Evolutionary conservation across 768 basidiomycete species (phyloP), one percentile per base, ranked within the genome.

Genomic region (Myochromella boudieri): DNA sequence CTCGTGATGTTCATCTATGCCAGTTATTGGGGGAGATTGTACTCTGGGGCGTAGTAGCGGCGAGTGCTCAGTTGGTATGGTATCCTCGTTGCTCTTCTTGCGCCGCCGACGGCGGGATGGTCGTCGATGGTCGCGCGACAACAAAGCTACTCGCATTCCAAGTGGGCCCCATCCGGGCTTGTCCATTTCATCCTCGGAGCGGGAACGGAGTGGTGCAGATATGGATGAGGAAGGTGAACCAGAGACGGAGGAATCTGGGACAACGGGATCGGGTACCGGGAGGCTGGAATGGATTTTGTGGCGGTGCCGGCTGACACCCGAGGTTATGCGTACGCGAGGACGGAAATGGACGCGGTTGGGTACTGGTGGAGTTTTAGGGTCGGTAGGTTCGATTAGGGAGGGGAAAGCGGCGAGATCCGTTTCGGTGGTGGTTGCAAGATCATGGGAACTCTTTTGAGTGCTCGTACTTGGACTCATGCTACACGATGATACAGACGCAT

Each of bases 161-260:
- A 88, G 68, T 4, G 85, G 78, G 4, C 76, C 81, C 79, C 81
- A 87, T 1, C 74, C 74, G 2, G 77, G 74, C 49, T 68, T 72
- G 33, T 65, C 62, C 11, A 66, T 56, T 31, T 70, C 74, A 40
- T 78, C 73, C 46, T 81, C 68, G 11, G 66, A 66, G 50, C 72
- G 75, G 21, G 81, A 77, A 38, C 82, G 85, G 18, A 92, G 71
- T 14, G 90, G 91, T 1, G 78, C 90, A 29, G 89, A 91, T 52
- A 92, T 85, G 31, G 88, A 90, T 2, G 89, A 91, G 3, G 87
- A 89, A 3, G 77, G 78, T 1, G 88, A 89, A 33, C 76, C 74
- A 5, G 83, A 82, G 17, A 70, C 55, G 26, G 82, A 79, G 3
- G 70, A 72, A 12, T 63, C 53, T 3, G 66, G 57, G 5, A 34